phyloP scores from a whole-genome alignment of 1,284 basidiomycete genomes.

The Microbotryum lychnidis-dioicae region DNA sequence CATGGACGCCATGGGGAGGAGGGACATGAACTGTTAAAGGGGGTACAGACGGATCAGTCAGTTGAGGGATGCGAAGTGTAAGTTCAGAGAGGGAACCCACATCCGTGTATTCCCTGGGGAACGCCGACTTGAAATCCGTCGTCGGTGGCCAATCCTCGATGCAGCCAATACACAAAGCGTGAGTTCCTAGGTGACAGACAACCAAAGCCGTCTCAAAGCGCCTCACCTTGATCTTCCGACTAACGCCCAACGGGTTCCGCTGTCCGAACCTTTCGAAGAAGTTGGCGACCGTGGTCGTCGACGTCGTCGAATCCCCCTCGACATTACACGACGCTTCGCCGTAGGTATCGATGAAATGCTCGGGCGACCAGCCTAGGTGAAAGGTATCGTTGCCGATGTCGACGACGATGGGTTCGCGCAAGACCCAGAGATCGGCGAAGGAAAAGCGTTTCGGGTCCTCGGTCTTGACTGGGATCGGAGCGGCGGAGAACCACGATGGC shows the following conservation, averaged over 20 bases:
- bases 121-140: conserved; percentile 69
- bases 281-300: conserved; percentile 56
- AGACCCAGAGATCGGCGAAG: conserved; percentile 63
- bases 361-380: conserved; percentile 64
- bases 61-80: not conserved
- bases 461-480: not conserved
- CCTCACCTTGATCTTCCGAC: conserved; percentile 72
- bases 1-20: conserved; percentile 78
- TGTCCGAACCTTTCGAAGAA: conserved; percentile 76
- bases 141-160: conserved; percentile 81
- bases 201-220: conserved; percentile 2
- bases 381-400: conserved; percentile 48
- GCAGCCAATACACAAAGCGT: not conserved
- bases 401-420: conserved; percentile 67
- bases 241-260: conserved; percentile 49
- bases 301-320: conserved; percentile 41
- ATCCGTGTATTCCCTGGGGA: conserved; percentile 80
- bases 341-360: conserved; percentile 65
- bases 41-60: not conserved
- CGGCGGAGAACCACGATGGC: not conserved
- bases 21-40: conserved; percentile 52
- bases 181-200: not conserved
- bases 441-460: conserved; percentile 30
- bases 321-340: conserved; percentile 52
- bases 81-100: conserved; percentile 2